These are phyloP conservation scores for Trichoderma breve DNA, from an alignment of 2,329 filamentous ascomycete genomes.

Conservation along the genomic window DNA sequence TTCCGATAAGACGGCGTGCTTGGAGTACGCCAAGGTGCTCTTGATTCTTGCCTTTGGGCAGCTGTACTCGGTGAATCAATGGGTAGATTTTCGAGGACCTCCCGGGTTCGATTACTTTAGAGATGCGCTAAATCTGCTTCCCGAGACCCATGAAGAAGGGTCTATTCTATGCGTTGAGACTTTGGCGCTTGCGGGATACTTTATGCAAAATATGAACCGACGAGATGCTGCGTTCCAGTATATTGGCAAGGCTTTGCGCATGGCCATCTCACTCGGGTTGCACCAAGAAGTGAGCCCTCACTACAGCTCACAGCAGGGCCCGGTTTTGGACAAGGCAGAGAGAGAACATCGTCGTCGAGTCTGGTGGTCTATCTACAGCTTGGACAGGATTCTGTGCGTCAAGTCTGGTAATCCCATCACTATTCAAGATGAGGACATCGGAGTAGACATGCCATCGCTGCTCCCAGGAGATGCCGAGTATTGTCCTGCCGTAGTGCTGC, in stretches of 20 bases:
- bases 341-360: slow-evolving; percentile 51
- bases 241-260: slow-evolving; percentile 52
- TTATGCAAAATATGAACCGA: slow-evolving; percentile 56
- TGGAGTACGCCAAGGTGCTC: slow-evolving; percentile 51
- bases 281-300: slow-evolving; percentile 52
- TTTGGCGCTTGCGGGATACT: slow-evolving; percentile 53
- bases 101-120: slow-evolving; percentile 57
- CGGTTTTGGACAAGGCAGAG: slow-evolving; percentile 37
- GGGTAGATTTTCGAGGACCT: slow-evolving; percentile 50
- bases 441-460: slow-evolving; percentile 34
- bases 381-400: slow-evolving; percentile 52
- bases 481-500: slow-evolving; percentile 48
- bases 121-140: slow-evolving; percentile 49
- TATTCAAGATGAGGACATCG: slow-evolving; percentile 54
- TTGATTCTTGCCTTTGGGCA: slow-evolving; percentile 55
- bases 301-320: slow-evolving; percentile 34
- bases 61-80: slow-evolving; percentile 57
- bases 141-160: slow-evolving; percentile 54
- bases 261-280: slow-evolving; percentile 57
- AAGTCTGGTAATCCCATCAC: slow-evolving; percentile 56
- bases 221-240: slow-evolving; percentile 55
- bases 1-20: slow-evolving; percentile 45
- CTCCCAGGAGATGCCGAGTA: slow-evolving; percentile 39
- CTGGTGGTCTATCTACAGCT: slow-evolving; percentile 57
- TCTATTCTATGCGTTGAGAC: slow-evolving; percentile 55